A percentile compares a stretch with the other conserved stretches of the same genome.
Conservation (phyloP, 2,329 filamentous ascomycete species). For the Cytospora piceicola region DNA sequence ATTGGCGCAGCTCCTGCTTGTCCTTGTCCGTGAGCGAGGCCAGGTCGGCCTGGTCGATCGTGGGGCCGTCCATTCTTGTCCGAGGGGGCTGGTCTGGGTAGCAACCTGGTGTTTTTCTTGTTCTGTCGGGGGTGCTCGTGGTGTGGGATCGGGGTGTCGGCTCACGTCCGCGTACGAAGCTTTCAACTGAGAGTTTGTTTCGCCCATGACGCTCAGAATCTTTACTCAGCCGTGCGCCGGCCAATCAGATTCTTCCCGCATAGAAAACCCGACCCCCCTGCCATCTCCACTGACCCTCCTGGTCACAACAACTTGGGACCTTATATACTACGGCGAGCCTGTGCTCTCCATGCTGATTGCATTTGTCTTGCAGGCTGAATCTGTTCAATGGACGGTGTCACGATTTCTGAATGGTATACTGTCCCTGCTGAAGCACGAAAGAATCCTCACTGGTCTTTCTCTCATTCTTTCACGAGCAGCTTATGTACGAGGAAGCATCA, state of each 20-base stretch:
- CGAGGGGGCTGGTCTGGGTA: background rate
- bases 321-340: background rate
- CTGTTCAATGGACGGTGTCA: too few relatives aligned
- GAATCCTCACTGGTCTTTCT: too few relatives aligned
- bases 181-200: background rate
- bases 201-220: slow-evolving; percentile 24
- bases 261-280: background rate
- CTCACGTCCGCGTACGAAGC: background rate
- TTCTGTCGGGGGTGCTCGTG: background rate
- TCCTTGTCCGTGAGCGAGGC: slow-evolving; percentile 78
- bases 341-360: background rate
- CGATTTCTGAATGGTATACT: too few relatives aligned
- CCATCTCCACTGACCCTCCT: too few relatives aligned
- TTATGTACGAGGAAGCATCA: too few relatives aligned
- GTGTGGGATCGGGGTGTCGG: background rate
- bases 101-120: background rate
- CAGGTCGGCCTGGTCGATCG: slow-evolving; percentile 63
- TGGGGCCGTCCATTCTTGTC: slow-evolving; percentile 28
- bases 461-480: too few relatives aligned
- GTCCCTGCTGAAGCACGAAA: too few relatives aligned
- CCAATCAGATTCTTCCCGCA: slow-evolving; percentile 18
- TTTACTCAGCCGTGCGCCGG: slow-evolving; percentile 19
- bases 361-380: too few relatives aligned
- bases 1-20: slow-evolving; percentile 85
- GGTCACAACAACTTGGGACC: background rate